Conservation (phyloP, 345 rosid species). For the Sonneratia caseolaris region DNA sequence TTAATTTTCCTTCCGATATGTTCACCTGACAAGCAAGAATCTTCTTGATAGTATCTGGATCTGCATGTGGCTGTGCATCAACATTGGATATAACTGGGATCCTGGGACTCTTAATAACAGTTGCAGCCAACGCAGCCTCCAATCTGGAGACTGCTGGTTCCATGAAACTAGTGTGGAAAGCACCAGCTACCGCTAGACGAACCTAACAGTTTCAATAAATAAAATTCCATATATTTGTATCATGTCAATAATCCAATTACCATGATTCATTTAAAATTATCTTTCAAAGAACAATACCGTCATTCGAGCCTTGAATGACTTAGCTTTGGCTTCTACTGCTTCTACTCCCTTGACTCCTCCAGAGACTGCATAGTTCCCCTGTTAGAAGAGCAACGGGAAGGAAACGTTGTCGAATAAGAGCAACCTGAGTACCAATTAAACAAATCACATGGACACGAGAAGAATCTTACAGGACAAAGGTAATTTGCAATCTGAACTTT, state of each 20-base stretch:
- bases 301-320: slow-evolving; percentile 95
- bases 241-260: neutral
- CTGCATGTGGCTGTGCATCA: slow-evolving; percentile 88
- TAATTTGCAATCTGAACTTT: slow-evolving; percentile 94
- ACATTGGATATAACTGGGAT: slow-evolving; percentile 95
- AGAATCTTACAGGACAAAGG: slow-evolving; percentile 59
- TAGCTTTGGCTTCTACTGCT: slow-evolving; percentile 86
- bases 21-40: slow-evolving; percentile 76
- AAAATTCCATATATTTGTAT: neutral
- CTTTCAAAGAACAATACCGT: slow-evolving; percentile 33
- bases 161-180: slow-evolving; percentile 95
- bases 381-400: slow-evolving; percentile 8
- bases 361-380: slow-evolving; percentile 98
- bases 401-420: neutral
- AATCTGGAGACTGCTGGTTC: slow-evolving; percentile 95
- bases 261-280: neutral
- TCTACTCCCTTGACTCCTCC: slow-evolving; percentile 92
- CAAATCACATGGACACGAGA: neutral
- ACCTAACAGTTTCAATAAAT: slow-evolving; percentile 36
- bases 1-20: neutral
- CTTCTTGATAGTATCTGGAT: slow-evolving; percentile 81
- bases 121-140: slow-evolving; percentile 77
- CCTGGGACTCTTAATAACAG: slow-evolving; percentile 66
- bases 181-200: slow-evolving; percentile 94
- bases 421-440: neutral